Evolutionary conservation across 2,329 filamentous ascomycete genomes (phyloP).

Genomic region (Amylocarpus encephaloides): DNA sequence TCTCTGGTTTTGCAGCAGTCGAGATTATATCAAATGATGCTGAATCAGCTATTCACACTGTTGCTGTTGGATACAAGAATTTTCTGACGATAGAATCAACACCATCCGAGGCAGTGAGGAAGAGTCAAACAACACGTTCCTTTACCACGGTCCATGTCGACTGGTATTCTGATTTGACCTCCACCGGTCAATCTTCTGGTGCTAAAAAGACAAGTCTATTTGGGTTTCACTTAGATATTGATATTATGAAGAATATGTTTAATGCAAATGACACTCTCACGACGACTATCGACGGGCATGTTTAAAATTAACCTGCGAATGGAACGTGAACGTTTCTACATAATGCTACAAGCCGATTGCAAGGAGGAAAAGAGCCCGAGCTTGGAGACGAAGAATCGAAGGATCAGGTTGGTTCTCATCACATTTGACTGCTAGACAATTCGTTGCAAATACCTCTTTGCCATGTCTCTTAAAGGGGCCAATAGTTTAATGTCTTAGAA

Average conservation of each 20-base stretch:
- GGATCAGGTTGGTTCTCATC: no score
- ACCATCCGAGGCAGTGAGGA: constrained; percentile 34
- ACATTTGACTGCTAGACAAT: no score
- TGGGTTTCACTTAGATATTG: constrained; percentile 36
- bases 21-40: neutral
- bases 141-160: constrained; percentile 20
- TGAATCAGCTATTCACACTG: constrained; percentile 11
- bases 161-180: constrained; percentile 36
- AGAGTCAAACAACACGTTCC: constrained; percentile 23
- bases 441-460: no score
- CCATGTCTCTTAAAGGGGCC: no score
- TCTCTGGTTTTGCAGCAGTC: constrained; percentile 5
- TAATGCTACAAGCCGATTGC: no score
- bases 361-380: no score
- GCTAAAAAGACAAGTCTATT: constrained; percentile 36
- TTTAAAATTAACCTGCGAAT: no score
- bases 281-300: no score
- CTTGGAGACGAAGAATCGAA: no score
- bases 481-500: no score
- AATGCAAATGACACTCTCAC: no score
- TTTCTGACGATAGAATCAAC: constrained; percentile 32
- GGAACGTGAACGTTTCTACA: no score
- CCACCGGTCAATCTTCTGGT: constrained; percentile 28
- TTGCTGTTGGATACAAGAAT: constrained; percentile 33
- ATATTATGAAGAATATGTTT: constrained; percentile 19